Evolutionary conservation across 2,329 filamentous ascomycete species (phyloP).

Genomic region (Cadophora sp.): DNA sequence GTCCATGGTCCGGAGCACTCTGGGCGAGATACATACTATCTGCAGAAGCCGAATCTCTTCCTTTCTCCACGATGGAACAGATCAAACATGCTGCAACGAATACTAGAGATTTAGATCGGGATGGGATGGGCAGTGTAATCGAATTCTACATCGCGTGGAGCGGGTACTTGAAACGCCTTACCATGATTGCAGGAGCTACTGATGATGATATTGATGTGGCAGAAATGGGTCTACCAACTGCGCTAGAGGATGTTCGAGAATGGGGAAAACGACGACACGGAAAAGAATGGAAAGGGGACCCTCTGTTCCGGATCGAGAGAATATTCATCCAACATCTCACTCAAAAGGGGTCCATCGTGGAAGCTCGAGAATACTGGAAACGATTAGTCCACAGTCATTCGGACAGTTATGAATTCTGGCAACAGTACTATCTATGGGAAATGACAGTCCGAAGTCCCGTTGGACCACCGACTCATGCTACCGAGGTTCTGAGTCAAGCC

Average conservation of each 20-base stretch:
- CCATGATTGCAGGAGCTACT: constrained; percentile 74
- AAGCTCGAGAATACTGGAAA: constrained; percentile 80
- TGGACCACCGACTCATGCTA: constrained; percentile 72
- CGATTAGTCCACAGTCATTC: constrained; percentile 71
- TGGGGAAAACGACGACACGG: constrained; percentile 78
- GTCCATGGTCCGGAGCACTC: constrained; percentile 88
- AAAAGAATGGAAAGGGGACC: constrained; percentile 82
- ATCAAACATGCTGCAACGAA: constrained; percentile 94
- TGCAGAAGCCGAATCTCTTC: constrained; percentile 77
- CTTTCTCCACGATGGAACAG: constrained; percentile 81
- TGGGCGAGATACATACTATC: constrained; percentile 91
- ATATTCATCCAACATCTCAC: constrained; percentile 93
- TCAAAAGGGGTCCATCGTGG: constrained; percentile 78
- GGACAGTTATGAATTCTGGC: constrained; percentile 91
- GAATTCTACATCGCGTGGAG: constrained; percentile 96
- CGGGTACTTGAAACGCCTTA: constrained; percentile 85
- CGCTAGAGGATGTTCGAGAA: constrained; percentile 82
- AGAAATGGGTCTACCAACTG: constrained; percentile 85
- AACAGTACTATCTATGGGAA: constrained; percentile 91
- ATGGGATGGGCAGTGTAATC: constrained; percentile 86
- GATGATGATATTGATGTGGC: constrained; percentile 89
- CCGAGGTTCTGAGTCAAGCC: constrained; percentile 77
- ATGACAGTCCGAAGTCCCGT: constrained; percentile 58
- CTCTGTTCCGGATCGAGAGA: constrained; percentile 85
- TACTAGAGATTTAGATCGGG: constrained; percentile 81